Evolutionary conservation across 2,329 filamentous ascomycete genomes (phyloP).

Genomic region (Colletotrichum noveboracense): DNA sequence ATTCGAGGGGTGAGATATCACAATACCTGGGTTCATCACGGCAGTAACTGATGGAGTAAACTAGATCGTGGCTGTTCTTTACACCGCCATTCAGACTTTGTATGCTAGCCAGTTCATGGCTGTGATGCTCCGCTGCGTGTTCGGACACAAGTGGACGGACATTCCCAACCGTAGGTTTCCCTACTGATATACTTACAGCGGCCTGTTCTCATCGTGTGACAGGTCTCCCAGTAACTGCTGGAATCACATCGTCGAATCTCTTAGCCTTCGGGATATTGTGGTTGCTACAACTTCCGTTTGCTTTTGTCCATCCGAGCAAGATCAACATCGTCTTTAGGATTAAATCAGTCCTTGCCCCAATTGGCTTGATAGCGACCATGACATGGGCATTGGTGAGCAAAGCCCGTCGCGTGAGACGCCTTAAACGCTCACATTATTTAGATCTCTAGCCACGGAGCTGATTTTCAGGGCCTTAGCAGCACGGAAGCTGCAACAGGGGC

Average conservation of each 20-base stretch:
- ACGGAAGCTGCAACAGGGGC: neutral
- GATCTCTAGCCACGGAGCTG: neutral
- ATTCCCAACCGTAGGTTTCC: neutral
- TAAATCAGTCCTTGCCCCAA: neutral
- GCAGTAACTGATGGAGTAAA: neutral
- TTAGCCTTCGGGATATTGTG: neutral
- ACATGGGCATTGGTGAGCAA: neutral
- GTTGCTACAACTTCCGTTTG: neutral
- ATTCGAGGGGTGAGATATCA: neutral
- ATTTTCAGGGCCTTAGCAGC: neutral
- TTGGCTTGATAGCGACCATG: neutral
- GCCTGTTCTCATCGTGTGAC: neutral
- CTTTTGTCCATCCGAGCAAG: neutral
- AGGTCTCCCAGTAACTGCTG: neutral
- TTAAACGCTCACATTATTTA: neutral
- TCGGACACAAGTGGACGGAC: constrained; percentile 18
- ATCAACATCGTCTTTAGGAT: neutral
- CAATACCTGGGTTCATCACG: neutral
- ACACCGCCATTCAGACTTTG: constrained; percentile 18
- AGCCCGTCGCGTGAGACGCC: too few relatives aligned
- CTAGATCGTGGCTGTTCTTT: constrained; percentile 17
- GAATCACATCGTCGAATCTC: neutral
- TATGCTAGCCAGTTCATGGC: constrained; percentile 19
- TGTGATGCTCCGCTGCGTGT: constrained; percentile 21
- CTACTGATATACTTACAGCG: neutral